Base-by-base conservation (phyloP, 164 flowering plant species). In the Liquidambar formosana region DNA sequence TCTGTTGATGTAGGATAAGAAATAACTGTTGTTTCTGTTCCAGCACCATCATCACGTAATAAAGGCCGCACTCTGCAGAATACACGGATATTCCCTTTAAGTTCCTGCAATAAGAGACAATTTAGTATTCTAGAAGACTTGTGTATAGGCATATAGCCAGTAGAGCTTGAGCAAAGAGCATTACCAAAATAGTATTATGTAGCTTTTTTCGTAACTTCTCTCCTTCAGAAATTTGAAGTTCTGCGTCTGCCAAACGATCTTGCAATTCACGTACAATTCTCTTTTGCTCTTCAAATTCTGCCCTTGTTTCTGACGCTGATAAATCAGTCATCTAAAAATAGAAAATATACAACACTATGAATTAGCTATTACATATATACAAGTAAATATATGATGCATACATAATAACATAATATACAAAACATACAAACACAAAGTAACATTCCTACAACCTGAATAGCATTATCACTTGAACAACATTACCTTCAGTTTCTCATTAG, bases 11-110 rank as follows among this genome's bases (percentile, higher is more conserved):
- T 76, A 14, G 99, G 99, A 77, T 83, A 96, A 1, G 89, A 75
- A 64, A 93, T 44, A 53, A 33, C 41, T 33, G 41, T 6, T 33
- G 41, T 6, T 33, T 33, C 41, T 2, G 2, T 33, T 33, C 41
- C 41, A 33, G 41, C 41, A 33, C 41, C 41, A 33, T 33, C 41
- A 33, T 33, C 41, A 33, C 4, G 47, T 44, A 60, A 60, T 18
- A 28, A 22, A 8, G 99, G 99, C 4, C 99, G 84, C 4, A 96
- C 98, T 82, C 99, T 77, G 72, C 99, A 96, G 74, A 96, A 96
- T 13, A 96, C 99, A 3, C 99, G 87, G 22, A 96, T 93, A 64
- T 96, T 96, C 27, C 99, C 99, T 75, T 96, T 96, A 18, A 96
- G 73, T 76, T 96, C 99, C 99, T 96, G 87, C 60, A 78, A 9